Conservation (phyloP, 2,329 filamentous ascomycete genomes). For the Trichothecium roseum region DNA sequence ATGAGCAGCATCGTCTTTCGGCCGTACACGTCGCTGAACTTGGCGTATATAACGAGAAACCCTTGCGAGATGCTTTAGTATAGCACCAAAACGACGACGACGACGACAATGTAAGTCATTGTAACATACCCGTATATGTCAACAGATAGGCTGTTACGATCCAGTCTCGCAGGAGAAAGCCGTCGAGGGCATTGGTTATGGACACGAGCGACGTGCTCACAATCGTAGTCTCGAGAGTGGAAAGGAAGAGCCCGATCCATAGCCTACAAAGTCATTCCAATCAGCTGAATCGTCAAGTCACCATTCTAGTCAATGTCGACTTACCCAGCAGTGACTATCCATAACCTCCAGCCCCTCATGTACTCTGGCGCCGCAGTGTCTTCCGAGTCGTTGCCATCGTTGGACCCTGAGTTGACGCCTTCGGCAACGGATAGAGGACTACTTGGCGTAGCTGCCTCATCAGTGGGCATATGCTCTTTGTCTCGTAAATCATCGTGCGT, state of each 20-base stretch:
- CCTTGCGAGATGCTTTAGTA: conserved; percentile 12
- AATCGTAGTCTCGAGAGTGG: conserved; percentile 37
- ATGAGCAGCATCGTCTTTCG: conserved; percentile 24
- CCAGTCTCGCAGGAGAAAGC: conserved; percentile 28
- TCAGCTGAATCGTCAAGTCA: not conserved
- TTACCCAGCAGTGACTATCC: conserved; percentile 1
- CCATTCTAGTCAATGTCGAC: no score
- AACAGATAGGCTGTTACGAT: conserved; percentile 37
- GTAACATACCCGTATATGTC: conserved; percentile 30
- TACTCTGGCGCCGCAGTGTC: no score
- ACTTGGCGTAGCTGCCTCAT: no score
- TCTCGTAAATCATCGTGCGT: no score
- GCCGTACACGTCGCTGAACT: conserved; percentile 31
- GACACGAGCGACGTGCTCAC: conserved; percentile 39
- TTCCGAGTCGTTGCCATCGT: not conserved
- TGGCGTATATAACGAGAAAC: conserved; percentile 29
- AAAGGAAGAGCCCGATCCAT: conserved; percentile 25
- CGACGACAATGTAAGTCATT: not conserved
- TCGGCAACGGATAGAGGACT: no score
- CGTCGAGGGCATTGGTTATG: conserved; percentile 26
- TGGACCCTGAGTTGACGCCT: no score
- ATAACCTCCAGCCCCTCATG: conserved; percentile 1
- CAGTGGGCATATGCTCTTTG: no score
- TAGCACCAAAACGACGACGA: not conserved
- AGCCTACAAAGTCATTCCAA: conserved; percentile 4